These are phyloP conservation scores for Diaporthe eres DNA, from an alignment of 2,329 filamentous ascomycete genomes.

Conservation along the genomic window DNA sequence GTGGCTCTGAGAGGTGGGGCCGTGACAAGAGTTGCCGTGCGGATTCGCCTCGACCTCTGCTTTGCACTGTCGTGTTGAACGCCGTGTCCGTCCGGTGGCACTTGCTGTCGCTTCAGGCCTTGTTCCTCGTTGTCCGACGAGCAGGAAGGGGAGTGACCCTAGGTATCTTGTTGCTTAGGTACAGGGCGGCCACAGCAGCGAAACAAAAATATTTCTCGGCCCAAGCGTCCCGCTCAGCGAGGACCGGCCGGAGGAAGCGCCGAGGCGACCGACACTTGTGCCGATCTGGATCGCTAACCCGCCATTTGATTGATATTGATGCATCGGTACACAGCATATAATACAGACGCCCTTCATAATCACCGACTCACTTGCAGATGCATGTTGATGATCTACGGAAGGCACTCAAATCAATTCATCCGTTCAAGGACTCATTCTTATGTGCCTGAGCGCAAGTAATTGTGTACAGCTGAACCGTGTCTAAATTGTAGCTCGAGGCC, in stretches of 20 bases:
- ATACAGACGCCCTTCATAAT: too few species aligned
- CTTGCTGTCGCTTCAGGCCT: neutral
- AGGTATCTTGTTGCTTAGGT: neutral
- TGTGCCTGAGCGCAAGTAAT: conserved; percentile 24
- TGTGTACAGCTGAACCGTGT: conserved; percentile 35
- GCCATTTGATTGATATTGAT: neutral
- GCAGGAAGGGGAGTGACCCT: neutral
- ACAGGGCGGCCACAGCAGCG: too few species aligned
- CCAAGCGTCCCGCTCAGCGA: neutral
- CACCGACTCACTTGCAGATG: too few species aligned
- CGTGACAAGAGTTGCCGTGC: neutral
- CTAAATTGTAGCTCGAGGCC: conserved; percentile 11
- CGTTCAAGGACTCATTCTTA: neutral
- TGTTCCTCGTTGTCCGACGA: neutral
- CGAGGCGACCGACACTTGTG: neutral
- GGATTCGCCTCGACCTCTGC: neutral
- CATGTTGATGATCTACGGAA: too few species aligned
- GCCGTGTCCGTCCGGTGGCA: neutral
- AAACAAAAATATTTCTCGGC: neutral
- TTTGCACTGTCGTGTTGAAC: neutral
- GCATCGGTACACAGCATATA: too few species aligned
- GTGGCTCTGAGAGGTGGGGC: conserved; percentile 5
- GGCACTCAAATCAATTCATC: too few species aligned
- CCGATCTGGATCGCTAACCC: neutral
- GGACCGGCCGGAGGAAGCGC: neutral